Conservation (phyloP, 768 basidiomycete species). For the Hygrophorus russula region DNA sequence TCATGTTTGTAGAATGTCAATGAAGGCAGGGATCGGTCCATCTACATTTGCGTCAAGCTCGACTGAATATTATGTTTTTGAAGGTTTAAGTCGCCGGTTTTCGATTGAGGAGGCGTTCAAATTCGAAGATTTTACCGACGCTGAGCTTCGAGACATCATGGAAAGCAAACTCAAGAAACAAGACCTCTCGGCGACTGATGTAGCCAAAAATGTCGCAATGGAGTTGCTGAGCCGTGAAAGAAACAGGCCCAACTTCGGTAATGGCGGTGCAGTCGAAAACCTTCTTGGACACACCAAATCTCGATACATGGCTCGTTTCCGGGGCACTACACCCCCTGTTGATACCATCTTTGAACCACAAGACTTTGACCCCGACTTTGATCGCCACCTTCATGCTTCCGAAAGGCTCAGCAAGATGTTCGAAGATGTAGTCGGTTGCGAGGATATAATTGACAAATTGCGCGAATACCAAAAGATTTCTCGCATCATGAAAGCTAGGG, state of each 20-base stretch:
- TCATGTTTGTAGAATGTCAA: background rate
- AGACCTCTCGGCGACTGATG: constrained; percentile 43
- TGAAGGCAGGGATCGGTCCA: background rate
- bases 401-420: constrained; percentile 46
- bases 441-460: constrained; percentile 38
- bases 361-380: constrained; percentile 56
- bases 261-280: constrained; percentile 56
- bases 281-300: constrained; percentile 38
- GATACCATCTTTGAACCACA: constrained; percentile 39
- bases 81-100: constrained; percentile 52
- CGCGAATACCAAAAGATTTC: constrained; percentile 42
- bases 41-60: background rate
- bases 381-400: constrained; percentile 35
- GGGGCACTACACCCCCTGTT: constrained; percentile 12
- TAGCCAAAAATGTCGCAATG: constrained; percentile 46
- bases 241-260: constrained; percentile 53
- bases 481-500: constrained; percentile 24
- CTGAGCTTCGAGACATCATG: constrained; percentile 40
- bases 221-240: constrained; percentile 30
- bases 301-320: constrained; percentile 28
- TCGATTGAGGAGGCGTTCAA: constrained; percentile 56
- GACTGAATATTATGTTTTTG: constrained; percentile 37
- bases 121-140: constrained; percentile 54
- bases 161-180: constrained; percentile 46
- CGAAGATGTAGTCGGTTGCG: constrained; percentile 51